A percentile compares a stretch with the other conserved stretches of the same genome.
These are phyloP conservation scores for Fusarium beomiforme DNA, from an alignment of 2,329 filamentous ascomycete species.

Conservation along the genomic window DNA sequence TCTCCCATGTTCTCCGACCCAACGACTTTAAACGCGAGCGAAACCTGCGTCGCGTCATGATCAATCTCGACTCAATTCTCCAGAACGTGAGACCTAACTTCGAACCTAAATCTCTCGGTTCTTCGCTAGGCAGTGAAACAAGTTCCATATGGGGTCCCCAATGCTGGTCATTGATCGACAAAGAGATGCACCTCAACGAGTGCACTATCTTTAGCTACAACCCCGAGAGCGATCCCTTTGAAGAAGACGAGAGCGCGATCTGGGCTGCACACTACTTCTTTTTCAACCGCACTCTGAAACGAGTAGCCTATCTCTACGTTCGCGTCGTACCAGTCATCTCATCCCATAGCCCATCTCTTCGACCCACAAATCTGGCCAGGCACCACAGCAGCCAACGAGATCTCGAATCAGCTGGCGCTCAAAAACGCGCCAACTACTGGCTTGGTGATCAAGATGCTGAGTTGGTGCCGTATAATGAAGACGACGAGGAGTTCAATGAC, in stretches of 20 bases:
- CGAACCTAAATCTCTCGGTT: constrained; percentile 55
- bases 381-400: constrained; percentile 40
- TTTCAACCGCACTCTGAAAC: constrained; percentile 91
- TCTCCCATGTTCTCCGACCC: constrained; percentile 89
- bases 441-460: constrained; percentile 73
- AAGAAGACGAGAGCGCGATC: constrained; percentile 90
- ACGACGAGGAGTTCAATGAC: constrained; percentile 60
- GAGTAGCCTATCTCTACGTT: constrained; percentile 93
- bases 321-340: constrained; percentile 85
- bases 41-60: constrained; percentile 83
- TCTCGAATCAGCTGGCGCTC: constrained; percentile 49
- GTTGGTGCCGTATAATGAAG: constrained; percentile 55
- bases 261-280: constrained; percentile 98
- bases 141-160: constrained; percentile 82
- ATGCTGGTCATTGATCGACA: constrained; percentile 93
- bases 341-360: constrained; percentile 65
- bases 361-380: constrained; percentile 46
- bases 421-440: constrained; percentile 89
- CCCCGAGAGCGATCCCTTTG: constrained; percentile 89
- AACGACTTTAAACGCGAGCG: constrained; percentile 90
- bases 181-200: constrained; percentile 91
- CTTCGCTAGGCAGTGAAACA: constrained; percentile 56
- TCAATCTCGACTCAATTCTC: constrained; percentile 85
- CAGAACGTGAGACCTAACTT: constrained; percentile 82
- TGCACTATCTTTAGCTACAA: constrained; percentile 92